Evolutionary conservation across 2,329 filamentous ascomycete genomes (phyloP), one percentile per base, ranked within the genome.

Genomic region (Colletotrichum lentis): DNA sequence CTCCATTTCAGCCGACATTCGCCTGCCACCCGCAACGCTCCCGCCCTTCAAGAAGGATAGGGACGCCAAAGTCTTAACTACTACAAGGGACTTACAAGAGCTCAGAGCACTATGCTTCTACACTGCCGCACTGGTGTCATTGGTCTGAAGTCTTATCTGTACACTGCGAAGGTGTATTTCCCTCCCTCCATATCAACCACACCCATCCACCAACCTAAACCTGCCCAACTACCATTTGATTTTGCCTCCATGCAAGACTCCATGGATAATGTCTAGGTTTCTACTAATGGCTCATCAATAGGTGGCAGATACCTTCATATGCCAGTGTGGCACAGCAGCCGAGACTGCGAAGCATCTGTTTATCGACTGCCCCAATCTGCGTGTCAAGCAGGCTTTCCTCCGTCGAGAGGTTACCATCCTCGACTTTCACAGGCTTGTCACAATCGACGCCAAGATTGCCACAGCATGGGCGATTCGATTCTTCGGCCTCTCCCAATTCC

Each of bases 91-190:
- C 46, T 49, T 20, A 24, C 46, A 20, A n/a, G 46, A 22, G 46
- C 46, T 49, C 46, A 49, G 46, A 49, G 46, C 24, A 49, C n/a
- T 6, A 49, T 49, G 46, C 24, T 49, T 11, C 14, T 49, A 11
- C 46, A 49, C 6, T 24, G 46, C 20, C 46, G 46, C 46, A 24
- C n/a, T 49, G 46, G 46, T 12, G 46, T 49, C n/a, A 49, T 49
- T 22, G 46, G 46, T 11, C 24, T 49, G 46, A 49, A 49, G n/a
- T n/a, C n/a, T 14, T 49, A 49, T 49, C 46, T 49, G n/a, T 49
- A 12, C 27, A 31, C 27, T 31, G 27, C 27, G 2, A n/a, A n/a
- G 46, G 12, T 12, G 20, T 49, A 22, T n/a, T 47, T 8, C 8
- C 44, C n/a, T 47, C 6, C 8, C 2, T 47, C 44, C 22, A 5